These are phyloP conservation scores for Rhododendron ovatum DNA, from an alignment of 148 eudicot genomes.

Conservation along the genomic window DNA sequence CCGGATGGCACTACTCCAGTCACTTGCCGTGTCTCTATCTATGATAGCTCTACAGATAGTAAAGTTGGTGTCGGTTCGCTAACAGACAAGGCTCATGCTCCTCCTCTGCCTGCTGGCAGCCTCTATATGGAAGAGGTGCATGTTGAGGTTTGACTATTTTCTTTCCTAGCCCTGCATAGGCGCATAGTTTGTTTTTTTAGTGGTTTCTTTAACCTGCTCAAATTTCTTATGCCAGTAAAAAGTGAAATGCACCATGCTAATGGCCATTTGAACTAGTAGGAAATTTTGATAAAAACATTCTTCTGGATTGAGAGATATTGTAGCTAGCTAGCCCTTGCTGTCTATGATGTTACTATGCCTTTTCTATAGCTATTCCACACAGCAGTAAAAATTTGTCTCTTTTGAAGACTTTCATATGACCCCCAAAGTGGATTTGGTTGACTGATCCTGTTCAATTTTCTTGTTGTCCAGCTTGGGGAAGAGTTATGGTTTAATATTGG, in stretches of 20 bases:
- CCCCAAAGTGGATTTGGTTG: not conserved
- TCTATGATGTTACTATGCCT: not conserved
- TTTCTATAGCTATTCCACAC: not conserved
- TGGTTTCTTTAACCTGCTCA: conserved; percentile 4
- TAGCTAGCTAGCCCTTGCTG: not conserved
- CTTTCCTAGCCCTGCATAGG: not conserved
- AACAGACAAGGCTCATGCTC: conserved; percentile 78
- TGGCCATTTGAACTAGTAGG: not conserved
- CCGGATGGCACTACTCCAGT: conserved; percentile 99
- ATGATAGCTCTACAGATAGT: conserved; percentile 73
- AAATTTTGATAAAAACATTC: not conserved
- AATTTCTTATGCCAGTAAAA: not conserved
- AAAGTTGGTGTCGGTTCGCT: conserved; percentile 87
- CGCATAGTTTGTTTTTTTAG: not conserved
- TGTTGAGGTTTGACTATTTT: conserved; percentile 63
- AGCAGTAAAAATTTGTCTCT: not conserved
- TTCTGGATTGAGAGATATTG: not conserved
- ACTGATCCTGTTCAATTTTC: conserved; percentile 9
- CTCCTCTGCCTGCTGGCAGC: conserved; percentile 74
- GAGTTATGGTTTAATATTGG: conserved; percentile 83
- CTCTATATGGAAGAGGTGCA: conserved; percentile 96
- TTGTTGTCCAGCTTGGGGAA: conserved; percentile 61
- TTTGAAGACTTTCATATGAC: not conserved
- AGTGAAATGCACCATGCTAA: not conserved
- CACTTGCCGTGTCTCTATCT: conserved; percentile 86